Evolutionary conservation across 2,329 filamentous ascomycete species (phyloP), one percentile per base, ranked within the genome.

Genomic region (Phaeophleospora eucalypticola): DNA sequence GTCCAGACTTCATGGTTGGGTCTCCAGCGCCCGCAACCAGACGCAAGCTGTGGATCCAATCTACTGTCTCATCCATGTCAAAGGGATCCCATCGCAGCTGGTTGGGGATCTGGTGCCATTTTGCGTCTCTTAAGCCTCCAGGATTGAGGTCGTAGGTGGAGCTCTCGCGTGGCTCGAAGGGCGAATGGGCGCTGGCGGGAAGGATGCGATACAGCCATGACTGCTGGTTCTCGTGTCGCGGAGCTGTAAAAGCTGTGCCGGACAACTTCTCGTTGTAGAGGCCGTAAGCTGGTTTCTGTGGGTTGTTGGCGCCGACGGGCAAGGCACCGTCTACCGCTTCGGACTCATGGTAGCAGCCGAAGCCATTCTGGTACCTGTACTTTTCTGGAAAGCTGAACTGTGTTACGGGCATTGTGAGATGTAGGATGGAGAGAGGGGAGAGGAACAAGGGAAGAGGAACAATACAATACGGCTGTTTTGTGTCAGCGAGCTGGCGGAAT

Each of bases 51-150:
- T 84, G 79, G 17, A 85, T 80, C 81, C 82, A 86, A 58, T 85
- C 81, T 2, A 81, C 80, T 3, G 74, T 75, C 64, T 85, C 75
- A 53, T 87, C 82, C 40, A 89, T 73, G 58, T 89, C 83, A 63
- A 89, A 88, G 2, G 82, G 83, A 56, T 86, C 82, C 87, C 87
- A 93, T 56, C 86, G 80, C 21, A 91, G 74, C 67, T 91, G 86
- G 62, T 90, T 89, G 3, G 87, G 87, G 41, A 89, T 84, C 58
- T 87, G 83, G 58, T 85, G 81, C 56, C 88, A 76, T 61, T 52
- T 54, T 8, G 55, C 52, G 34, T 53, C 50, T 36, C 53, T 45
- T 29, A 58, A 37, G 55, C 68, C 69, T 54, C 74, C 72, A 0
- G 72, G 72, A 52, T 75, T 75, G 14, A 72, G 74, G 56, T 75